These are phyloP conservation scores for Zygoascus ofunaensis DNA, from an alignment of 805 yeast genomes.

Conservation along the genomic window DNA sequence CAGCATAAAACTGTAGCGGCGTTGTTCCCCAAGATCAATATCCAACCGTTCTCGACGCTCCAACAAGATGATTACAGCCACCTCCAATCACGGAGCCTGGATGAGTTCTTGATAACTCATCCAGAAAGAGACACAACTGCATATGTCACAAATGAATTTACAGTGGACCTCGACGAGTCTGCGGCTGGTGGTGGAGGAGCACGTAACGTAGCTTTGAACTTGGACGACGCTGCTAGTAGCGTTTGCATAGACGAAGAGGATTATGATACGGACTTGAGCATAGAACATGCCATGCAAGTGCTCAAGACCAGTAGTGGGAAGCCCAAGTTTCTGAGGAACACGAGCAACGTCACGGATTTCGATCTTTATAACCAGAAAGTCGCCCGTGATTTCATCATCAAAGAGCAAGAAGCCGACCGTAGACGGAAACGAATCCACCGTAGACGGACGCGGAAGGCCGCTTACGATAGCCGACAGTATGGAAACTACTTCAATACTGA, in stretches of 20 bases:
- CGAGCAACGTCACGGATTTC: slow-evolving; percentile 19
- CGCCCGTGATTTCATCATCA: slow-evolving; percentile 21
- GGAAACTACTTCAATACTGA: slow-evolving; percentile 18
- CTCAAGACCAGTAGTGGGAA: slow-evolving; percentile 7
- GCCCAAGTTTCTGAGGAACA: background rate
- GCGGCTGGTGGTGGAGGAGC: background rate
- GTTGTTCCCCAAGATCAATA: background rate
- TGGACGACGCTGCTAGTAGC: slow-evolving; percentile 25
- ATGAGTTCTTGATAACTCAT: no score
- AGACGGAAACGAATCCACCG: slow-evolving; percentile 8
- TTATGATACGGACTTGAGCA: slow-evolving; percentile 12
- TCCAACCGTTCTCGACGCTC: no score
- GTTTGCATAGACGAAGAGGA: slow-evolving; percentile 26
- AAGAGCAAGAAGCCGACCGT: slow-evolving; percentile 12
- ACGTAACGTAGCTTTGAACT: slow-evolving; percentile 2
- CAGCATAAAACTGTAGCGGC: no score
- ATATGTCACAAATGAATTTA: no score
- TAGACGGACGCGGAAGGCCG: slow-evolving; percentile 4
- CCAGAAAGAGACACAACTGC: no score
- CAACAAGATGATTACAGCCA: no score
- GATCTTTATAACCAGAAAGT: slow-evolving; percentile 22
- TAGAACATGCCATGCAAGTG: slow-evolving; percentile 18
- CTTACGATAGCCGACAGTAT: slow-evolving; percentile 11
- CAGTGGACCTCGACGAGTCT: background rate
- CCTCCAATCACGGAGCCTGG: no score